Evolutionary conservation across 1,139 yeast genomes (phyloP).

Genomic region (Yamadazyma siamensis): DNA sequence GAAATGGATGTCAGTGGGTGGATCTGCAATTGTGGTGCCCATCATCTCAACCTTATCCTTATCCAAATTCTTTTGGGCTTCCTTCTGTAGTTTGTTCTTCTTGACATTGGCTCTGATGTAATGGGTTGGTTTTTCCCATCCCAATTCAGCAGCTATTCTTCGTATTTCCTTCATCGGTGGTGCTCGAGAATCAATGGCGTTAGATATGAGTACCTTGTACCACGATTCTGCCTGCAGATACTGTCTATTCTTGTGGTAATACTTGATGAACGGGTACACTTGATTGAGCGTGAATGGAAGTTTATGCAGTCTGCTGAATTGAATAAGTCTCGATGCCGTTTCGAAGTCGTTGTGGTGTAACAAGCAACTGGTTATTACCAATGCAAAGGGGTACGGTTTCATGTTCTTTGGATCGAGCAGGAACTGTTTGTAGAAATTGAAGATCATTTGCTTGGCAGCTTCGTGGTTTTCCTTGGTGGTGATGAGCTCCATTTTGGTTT

Average conservation of each 20-base stretch:
- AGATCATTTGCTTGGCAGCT: conserved; percentile 26
- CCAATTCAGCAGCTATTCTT: conserved; percentile 31
- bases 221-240: conserved; percentile 30
- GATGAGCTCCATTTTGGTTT: conserved; percentile 18
- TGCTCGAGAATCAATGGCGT: too few relatives aligned
- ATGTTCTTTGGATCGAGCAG: conserved; percentile 10
- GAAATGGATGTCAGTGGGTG: too few relatives aligned
- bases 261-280: conserved; percentile 37
- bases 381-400: conserved; percentile 25
- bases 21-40: too few relatives aligned
- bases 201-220: conserved; percentile 34
- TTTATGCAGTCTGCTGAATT: conserved; percentile 21
- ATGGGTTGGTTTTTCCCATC: too few relatives aligned
- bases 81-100: conserved; percentile 18
- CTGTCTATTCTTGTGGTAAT: conserved; percentile 33
- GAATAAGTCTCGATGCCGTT: conserved; percentile 32
- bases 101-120: too few relatives aligned
- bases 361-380: conserved; percentile 29
- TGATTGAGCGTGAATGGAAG: conserved; percentile 41
- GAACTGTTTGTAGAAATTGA: conserved; percentile 19
- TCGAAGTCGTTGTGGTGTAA: conserved; percentile 28
- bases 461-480: conserved; percentile 20
- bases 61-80: conserved; percentile 19
- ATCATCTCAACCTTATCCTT: conserved; percentile 17
- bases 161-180: conserved; percentile 31